Evolutionary conservation across 805 yeast genomes (phyloP), one percentile per base, ranked within the genome.

Genomic region (Blastobotrys peoriensis): DNA sequence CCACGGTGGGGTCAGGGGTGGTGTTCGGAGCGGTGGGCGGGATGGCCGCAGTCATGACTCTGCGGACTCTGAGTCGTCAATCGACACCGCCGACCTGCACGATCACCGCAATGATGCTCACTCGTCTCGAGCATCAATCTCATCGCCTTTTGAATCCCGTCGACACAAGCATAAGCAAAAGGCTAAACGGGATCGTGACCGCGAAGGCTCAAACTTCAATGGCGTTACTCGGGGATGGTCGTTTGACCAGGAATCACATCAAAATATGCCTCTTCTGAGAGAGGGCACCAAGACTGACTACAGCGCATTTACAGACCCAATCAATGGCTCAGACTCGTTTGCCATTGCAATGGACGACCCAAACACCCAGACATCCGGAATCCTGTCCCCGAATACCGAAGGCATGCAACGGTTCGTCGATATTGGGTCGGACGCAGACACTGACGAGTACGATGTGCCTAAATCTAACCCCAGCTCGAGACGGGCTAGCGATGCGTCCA

Each of bases 401-500:
- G 43, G 40, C 18, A 16, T 30, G 19, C 28, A 40, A 5, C 28
- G 45, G 15, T 46, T 46, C 33, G 19, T 41, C n/a, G 48, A 46
- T 22, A 34, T 38, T 25, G 30, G 30, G 8, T 25, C 30, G 30
- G 30, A 25, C 30, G 30, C 8, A 13, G 27, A 19, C n/a, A 43
- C 40, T 34, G 56, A 52, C 19, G 57, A 51, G 22, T 43, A 46
- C 16, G 56, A 46, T 16, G 47, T 57, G 20, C 51, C 55, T 41
- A 53, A 51, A 38, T 79, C 85, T n/a, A 79, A 79, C 54, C 86
- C 87, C 3, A 68, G 79, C 2, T 73, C 81, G 18, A 74, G 83
- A 40, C 70, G 83, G 47, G 67, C 77, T 33, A 72, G 81, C 30
- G 51, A 59, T 33, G 76, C 78, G 33, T 81, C 95, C 0, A 85